Evolutionary conservation across 2,329 filamentous ascomycete species (phyloP).

Genomic region (Neoarthrinium moseri): DNA sequence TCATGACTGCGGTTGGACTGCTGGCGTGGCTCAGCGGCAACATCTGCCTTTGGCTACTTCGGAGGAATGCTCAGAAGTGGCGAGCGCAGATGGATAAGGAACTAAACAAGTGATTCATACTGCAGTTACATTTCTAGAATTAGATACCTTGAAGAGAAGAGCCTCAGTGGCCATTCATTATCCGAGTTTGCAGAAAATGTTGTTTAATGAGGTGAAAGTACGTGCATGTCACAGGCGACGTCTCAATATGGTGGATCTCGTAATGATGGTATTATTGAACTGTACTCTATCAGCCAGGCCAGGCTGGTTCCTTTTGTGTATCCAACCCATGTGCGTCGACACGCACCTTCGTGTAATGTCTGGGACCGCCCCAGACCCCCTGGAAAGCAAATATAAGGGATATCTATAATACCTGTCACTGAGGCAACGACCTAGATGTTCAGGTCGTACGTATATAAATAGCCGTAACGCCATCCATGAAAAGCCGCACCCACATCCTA

Average conservation of each 20-base stretch:
- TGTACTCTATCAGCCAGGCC: neutral
- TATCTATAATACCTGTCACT: neutral
- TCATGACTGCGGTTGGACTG: constrained; percentile 61
- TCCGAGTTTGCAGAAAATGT: no score
- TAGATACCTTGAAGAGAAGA: no score
- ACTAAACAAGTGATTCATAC: neutral
- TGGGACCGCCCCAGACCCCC: no score
- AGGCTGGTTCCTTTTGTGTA: constrained; percentile 21
- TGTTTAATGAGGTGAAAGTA: no score
- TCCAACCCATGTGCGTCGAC: neutral
- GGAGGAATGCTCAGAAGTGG: constrained; percentile 61
- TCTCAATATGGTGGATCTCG: no score
- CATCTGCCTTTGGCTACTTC: constrained; percentile 59
- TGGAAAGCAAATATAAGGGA: neutral
- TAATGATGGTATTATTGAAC: no score
- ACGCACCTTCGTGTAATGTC: neutral
- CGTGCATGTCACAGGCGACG: no score
- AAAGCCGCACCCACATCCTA: constrained; percentile 12
- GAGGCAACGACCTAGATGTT: neutral
- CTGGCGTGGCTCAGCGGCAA: constrained; percentile 58
- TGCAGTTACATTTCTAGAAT: neutral
- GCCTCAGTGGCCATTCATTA: no score
- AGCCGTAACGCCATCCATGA: neutral
- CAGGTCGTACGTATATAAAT: no score
- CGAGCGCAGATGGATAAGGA: constrained; percentile 57